Evolutionary conservation across 2,329 filamentous ascomycete species (phyloP).

Genomic region (Penicillium sp.): DNA sequence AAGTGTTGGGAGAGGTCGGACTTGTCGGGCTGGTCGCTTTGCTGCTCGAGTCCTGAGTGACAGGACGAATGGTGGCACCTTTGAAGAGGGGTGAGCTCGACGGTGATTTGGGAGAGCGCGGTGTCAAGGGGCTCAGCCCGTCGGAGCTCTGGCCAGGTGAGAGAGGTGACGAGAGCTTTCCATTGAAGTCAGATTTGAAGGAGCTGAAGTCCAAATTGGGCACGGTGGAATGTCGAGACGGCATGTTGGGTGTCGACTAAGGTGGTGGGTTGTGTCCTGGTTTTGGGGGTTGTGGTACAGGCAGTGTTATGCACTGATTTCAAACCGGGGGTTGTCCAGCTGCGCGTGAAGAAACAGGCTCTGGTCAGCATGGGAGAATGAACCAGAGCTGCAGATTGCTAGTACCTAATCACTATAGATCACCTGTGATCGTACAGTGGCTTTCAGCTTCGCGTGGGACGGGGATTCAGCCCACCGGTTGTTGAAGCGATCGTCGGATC

Average conservation of each 20-base stretch:
- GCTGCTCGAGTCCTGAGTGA: conserved; percentile 37
- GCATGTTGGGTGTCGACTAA: conserved; percentile 30
- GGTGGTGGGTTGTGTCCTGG: background rate
- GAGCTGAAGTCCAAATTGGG: conserved; percentile 40
- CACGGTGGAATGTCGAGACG: conserved; percentile 36
- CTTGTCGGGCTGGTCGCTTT: conserved; percentile 28
- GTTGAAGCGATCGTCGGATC: background rate
- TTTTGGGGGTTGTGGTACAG: background rate
- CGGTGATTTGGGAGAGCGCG: conserved; percentile 39
- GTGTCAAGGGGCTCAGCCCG: conserved; percentile 36
- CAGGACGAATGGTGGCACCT: conserved; percentile 42
- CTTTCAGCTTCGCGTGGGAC: background rate
- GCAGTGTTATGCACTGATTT: background rate
- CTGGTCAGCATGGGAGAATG: conserved; percentile 8
- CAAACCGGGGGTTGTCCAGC: background rate
- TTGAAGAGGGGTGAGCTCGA: conserved; percentile 40
- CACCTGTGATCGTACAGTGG: conserved; percentile 7
- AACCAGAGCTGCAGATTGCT: conserved; percentile 9
- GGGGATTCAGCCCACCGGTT: background rate
- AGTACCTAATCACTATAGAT: conserved; percentile 13
- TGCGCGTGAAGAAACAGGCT: background rate
- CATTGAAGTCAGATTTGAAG: conserved; percentile 29
- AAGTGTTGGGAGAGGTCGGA: conserved; percentile 28
- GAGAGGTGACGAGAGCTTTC: conserved; percentile 33
- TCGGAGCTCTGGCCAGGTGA: conserved; percentile 38